Base-by-base conservation (phyloP, 257 asterid species). In the Lycium ferocissimum region DNA sequence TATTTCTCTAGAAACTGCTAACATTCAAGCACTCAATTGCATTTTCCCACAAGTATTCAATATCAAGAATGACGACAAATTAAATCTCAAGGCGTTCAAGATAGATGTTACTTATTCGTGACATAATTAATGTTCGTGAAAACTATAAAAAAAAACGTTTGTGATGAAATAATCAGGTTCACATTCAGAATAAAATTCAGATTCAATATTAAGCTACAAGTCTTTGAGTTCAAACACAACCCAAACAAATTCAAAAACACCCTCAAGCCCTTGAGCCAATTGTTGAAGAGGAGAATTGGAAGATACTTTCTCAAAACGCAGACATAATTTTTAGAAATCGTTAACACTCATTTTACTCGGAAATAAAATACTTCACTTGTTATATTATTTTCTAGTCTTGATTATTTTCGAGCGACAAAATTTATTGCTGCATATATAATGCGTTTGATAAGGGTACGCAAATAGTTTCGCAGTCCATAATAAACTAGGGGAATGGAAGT, bases 401-500 rank as follows among this genome's bases (percentile, higher is more conserved):
- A 67, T 35, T 67, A 67, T 35, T 35, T 67, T 67, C 45, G 10
- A 35, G 7, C 7, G 45, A 26, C 0, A n/a, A 15, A 65, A 61
- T 20, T 61, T 9, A 17, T 17, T 58, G 10, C n/a, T 0, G 6
- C 2, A 37, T 38, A 38, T 17, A 69, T 69, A 69, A 20, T 73
- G 59, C 80, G 40, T n/a, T 61, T 65, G 76, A 66, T 18, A 83
- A 59, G 51, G 78, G 70, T 79, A 67, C 61, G 71, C 66, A 79
- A 58, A 26, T 45, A 58, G 22, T 5, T 33, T 78, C 57, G 59
- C 69, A 81, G 18, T 59, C 12, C 56, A 22, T 57, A n/a, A 51
- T 37, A 58, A 37, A 79, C 17, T 3, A 37, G 12, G 58, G 81
- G 88, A 82, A 62, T 66, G 86, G 84, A 85, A 73, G 63, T 84